A percentile compares a stretch with the other conserved stretches of the same genome.
phyloP scores from a whole-genome alignment of 306 rosid species.

The Canavalia ensiformis region DNA sequence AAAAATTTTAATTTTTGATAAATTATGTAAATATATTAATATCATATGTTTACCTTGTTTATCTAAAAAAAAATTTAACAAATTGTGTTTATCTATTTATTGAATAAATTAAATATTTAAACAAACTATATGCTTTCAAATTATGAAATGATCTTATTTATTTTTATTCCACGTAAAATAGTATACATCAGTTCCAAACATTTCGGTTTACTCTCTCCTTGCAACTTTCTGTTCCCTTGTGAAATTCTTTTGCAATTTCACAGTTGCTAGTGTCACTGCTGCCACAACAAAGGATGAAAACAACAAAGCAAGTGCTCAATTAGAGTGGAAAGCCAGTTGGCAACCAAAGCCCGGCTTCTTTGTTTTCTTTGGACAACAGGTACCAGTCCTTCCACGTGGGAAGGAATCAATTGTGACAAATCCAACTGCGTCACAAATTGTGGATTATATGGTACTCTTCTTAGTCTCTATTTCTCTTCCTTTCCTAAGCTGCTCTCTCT shows the following conservation, averaged over 20 bases:
- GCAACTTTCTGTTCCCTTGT: constrained; percentile 10
- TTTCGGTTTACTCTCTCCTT: neutral
- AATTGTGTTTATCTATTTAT: too few species aligned
- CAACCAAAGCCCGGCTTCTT: constrained; percentile 40
- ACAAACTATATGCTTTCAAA: too few species aligned
- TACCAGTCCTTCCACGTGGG: constrained; percentile 45
- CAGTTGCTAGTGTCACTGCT: neutral
- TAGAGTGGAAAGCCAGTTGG: constrained; percentile 51
- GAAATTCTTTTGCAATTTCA: neutral
- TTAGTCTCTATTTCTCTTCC: constrained; percentile 47
- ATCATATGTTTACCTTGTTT: too few species aligned
- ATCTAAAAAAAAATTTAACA: too few species aligned
- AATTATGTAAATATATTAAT: too few species aligned
- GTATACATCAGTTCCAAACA: neutral
- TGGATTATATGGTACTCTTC: constrained; percentile 51
- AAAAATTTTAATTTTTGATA: too few species aligned
- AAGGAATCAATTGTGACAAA: constrained; percentile 43
- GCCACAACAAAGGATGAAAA: neutral
- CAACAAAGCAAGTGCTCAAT: constrained; percentile 40
- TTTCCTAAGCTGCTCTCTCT: constrained; percentile 39
- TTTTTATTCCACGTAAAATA: too few species aligned
- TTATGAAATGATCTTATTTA: too few species aligned
- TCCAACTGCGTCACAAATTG: constrained; percentile 10
- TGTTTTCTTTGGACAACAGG: constrained; percentile 44
- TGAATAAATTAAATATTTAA: too few species aligned